Conservation (phyloP, 176 grass and related monocot genomes). For the Oryza australiensis region DNA sequence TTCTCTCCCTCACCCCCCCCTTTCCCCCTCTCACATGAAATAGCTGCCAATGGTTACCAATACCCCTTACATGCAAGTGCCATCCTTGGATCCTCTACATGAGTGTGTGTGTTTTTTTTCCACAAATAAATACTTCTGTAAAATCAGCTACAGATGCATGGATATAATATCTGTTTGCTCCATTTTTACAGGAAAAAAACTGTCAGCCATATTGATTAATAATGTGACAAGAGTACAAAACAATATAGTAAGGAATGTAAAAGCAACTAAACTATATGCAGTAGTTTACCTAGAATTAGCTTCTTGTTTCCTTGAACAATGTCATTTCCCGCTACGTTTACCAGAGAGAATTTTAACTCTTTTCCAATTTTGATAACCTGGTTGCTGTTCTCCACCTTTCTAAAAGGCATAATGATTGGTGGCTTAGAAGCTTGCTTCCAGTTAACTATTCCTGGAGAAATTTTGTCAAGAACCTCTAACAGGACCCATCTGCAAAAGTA, state of each 20-base stretch:
- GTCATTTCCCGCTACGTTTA: slow-evolving; percentile 96
- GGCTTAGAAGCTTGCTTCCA: slow-evolving; percentile 96
- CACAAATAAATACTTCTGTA: background rate
- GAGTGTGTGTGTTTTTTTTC: background rate
- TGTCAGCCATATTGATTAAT: background rate
- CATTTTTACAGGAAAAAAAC: background rate
- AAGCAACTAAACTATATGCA: background rate
- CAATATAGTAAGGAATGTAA: background rate
- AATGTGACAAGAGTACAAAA: background rate
- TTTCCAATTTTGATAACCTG: slow-evolving; percentile 88
- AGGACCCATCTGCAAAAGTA: slow-evolving; percentile 83
- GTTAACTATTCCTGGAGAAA: slow-evolving; percentile 79
- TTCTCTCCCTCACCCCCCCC: background rate
- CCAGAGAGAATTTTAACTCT: slow-evolving; percentile 82
- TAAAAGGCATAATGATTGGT: slow-evolving; percentile 96
- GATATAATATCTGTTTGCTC: background rate
- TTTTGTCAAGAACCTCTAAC: slow-evolving; percentile 94
- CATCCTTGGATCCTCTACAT: background rate
- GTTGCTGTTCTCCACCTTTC: slow-evolving; percentile 97
- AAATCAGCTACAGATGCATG: background rate
- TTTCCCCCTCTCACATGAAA: background rate
- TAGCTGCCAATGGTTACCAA: background rate
- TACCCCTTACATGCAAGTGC: background rate
- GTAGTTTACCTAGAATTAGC: slow-evolving; percentile 70
- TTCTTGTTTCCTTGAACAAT: slow-evolving; percentile 99